phyloP scores from a whole-genome alignment of 768 basidiomycete genomes.

The Daedaleopsis nitida region DNA sequence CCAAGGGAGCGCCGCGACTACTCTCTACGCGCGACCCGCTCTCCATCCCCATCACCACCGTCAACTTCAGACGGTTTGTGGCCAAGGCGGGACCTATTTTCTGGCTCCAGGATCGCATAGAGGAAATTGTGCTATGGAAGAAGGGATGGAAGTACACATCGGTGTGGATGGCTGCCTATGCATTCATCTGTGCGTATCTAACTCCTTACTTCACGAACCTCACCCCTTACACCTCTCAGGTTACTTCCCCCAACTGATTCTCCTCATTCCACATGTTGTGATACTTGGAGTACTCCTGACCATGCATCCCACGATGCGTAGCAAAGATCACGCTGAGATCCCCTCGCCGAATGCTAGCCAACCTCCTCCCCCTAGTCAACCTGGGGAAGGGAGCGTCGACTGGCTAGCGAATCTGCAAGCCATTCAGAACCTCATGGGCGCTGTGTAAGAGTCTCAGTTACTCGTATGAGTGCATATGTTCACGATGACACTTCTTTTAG shows the following conservation, averaged over 20 bases:
- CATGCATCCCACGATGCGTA: constrained; percentile 52
- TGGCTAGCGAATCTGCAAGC: constrained; percentile 89
- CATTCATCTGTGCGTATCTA: constrained; percentile 69
- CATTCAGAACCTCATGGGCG: constrained; percentile 91
- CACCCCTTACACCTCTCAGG: constrained; percentile 43
- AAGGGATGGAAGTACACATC: constrained; percentile 70
- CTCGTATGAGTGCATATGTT: constrained; percentile 2
- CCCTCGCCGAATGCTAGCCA: constrained; percentile 29
- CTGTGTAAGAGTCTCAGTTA: constrained; percentile 49
- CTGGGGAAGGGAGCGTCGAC: constrained; percentile 67
- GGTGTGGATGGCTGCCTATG: constrained; percentile 76
- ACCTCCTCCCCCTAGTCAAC: constrained; percentile 32
- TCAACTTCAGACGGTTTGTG: constrained; percentile 82
- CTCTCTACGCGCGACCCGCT: constrained; percentile 68
- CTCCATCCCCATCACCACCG: constrained; percentile 74
- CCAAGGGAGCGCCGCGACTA: constrained; percentile 37
- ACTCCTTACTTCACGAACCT: no score
- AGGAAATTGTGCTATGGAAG: constrained; percentile 85
- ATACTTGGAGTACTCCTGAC: constrained; percentile 68
- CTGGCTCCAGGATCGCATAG: constrained; percentile 87
- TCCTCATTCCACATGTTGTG: constrained; percentile 67
- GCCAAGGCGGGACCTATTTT: constrained; percentile 77
- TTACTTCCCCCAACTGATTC: constrained; percentile 70
- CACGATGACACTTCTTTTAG: constrained; percentile 36
- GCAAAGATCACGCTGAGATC: constrained; percentile 10